Base-by-base conservation (phyloP, 768 basidiomycete genomes). In the Boletales sp. region DNA sequence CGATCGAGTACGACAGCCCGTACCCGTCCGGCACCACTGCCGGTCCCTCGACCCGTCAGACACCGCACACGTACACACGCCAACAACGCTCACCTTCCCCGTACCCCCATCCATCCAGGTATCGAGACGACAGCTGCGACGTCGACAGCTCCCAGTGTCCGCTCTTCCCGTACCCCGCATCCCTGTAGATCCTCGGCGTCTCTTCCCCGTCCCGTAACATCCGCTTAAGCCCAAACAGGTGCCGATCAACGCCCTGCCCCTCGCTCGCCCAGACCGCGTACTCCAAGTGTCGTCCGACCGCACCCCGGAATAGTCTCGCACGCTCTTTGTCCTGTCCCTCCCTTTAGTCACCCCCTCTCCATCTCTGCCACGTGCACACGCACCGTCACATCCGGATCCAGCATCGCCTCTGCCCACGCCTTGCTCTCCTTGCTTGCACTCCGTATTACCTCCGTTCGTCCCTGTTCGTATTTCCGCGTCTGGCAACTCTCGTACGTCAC, bases 31-130 rank as follows among this genome's bases (percentile, higher is more conserved):
- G 78, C 0, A 97, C 94, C 27, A 98, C 94, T 88, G 52, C 14
- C n/a, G n/a, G n/a, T n/a, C n/a, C n/a, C 5, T 8, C 2, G 6
- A 21, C 15, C 17, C 8, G n/a, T 51, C 50, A 61, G 60, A 21
- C 21, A 21, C 61, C 32, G 32, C 39, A 8, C 19, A n/a, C n/a
- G 30, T n/a, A n/a, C n/a, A 10, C 37, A 4, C 31, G 14, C 32
- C 1, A 15, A 8, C 36, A 29, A 0, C n/a, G 34, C 53, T 55
- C 51, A 90, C 90, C 90, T 79, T 95, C 91, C 8, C 94, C 93
- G 64, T 97, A 97, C 13, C 95, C 97, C 95, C 95, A 98, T 18
- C 93, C 93, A 58, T 94, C 90, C 31, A 99, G 73, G 67, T 78
- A 94, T 44, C 75, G 76, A 39, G 82, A 86, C 43, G 84, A 86